Evolutionary conservation across 2,329 filamentous ascomycete genomes (phyloP).

Genomic region (Dactylella cylindrospora): DNA sequence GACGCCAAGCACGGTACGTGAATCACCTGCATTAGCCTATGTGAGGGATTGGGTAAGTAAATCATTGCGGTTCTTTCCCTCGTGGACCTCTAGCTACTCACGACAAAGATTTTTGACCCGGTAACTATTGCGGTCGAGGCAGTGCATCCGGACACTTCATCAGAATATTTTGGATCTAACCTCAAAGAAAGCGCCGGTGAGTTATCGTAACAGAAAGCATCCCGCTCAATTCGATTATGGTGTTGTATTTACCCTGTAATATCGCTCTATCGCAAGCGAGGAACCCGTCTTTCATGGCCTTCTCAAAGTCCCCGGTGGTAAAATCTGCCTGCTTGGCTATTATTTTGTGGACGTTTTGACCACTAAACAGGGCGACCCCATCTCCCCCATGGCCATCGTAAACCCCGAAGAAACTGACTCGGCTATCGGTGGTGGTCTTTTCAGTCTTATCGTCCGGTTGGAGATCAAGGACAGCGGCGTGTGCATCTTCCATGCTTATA

Average conservation of each 20-base stretch:
- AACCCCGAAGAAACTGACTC: conserved; percentile 93
- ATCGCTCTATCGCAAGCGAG: conserved; percentile 94
- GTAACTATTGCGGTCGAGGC: conserved; percentile 88
- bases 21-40: conserved; percentile 96
- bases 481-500: conserved; percentile 99
- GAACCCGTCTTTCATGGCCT: conserved; percentile 96
- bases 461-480: conserved; percentile 85
- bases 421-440: conserved; percentile 67
- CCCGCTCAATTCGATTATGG: too few species aligned
- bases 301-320: conserved; percentile 85
- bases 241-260: conserved; percentile 71
- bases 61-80: conserved; percentile 4
- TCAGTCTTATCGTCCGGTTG: conserved; percentile 62
- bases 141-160: conserved; percentile 97
- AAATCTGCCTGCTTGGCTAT: conserved; percentile 93
- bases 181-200: background rate
- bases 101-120: conserved; percentile 88
- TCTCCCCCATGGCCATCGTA: conserved; percentile 98
- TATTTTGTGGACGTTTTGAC: conserved; percentile 90
- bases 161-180: conserved; percentile 93
- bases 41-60: conserved; percentile 29
- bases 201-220: background rate
- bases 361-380: conserved; percentile 90
- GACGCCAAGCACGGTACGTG: conserved; percentile 88
- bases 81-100: conserved; percentile 59